Conservation (phyloP, 352 stramenopile genomes). For the Globisporangium okanoganense region DNA sequence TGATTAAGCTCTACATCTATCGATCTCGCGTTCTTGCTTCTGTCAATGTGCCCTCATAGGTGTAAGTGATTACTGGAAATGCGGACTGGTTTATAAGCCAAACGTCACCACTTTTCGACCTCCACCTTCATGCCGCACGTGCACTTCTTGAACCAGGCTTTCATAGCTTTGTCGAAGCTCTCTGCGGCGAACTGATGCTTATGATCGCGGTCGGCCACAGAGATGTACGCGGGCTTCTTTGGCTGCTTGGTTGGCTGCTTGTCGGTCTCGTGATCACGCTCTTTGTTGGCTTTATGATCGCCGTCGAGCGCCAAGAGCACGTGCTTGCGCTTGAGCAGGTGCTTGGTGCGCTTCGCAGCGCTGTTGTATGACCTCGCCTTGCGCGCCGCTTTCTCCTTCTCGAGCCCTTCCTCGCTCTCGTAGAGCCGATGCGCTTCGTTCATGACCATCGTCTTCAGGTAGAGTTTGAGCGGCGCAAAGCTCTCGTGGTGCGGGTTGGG, state of each 20-base stretch:
- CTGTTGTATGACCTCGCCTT: slow-evolving; percentile 44
- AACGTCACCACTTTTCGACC: slow-evolving; percentile 68
- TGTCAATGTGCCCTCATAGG: not conserved
- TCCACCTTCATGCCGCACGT: slow-evolving; percentile 56
- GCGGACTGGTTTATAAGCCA: not conserved
- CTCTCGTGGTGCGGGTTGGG: slow-evolving; percentile 61
- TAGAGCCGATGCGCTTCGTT: slow-evolving; percentile 54
- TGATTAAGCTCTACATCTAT: not conserved
- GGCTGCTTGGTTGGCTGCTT: slow-evolving; percentile 9
- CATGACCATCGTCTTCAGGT: slow-evolving; percentile 46
- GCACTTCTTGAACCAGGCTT: slow-evolving; percentile 53
- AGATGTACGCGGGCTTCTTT: slow-evolving; percentile 23
- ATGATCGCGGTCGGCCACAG: slow-evolving; percentile 49
- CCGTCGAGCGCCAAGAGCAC: slow-evolving; percentile 15
- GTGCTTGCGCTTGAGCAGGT: slow-evolving; percentile 48
- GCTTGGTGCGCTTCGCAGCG: slow-evolving; percentile 49
- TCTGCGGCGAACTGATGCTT: slow-evolving; percentile 49
- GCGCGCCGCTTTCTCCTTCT: slow-evolving; percentile 39
- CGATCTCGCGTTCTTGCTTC: not conserved
- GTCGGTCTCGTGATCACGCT: slow-evolving; percentile 5
- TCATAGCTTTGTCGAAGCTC: slow-evolving; percentile 26
- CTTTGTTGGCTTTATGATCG: slow-evolving; percentile 2
- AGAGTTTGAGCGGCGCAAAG: slow-evolving; percentile 66
- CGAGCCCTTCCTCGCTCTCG: slow-evolving; percentile 33
- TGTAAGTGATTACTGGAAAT: not conserved